Evolutionary conservation across 352 stramenopile species (phyloP).

Genomic region (Bremia lactucae): DNA sequence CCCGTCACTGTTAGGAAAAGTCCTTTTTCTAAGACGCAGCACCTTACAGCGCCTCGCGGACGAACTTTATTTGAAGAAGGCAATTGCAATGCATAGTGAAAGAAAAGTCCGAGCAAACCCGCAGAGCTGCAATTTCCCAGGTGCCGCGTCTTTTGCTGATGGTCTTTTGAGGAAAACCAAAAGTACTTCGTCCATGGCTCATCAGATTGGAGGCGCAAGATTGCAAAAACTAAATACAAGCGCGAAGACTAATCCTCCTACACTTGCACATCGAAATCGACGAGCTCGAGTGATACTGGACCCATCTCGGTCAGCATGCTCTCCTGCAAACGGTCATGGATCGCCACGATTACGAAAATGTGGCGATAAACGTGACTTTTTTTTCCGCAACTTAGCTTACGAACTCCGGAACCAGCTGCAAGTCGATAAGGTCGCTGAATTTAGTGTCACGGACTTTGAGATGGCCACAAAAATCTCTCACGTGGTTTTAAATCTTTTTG

Average conservation of each 20-base stretch:
- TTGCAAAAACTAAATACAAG: constrained; percentile 11
- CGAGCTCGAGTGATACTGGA: constrained; percentile 12
- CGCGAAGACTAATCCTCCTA: constrained; percentile 13
- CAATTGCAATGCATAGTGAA: constrained; percentile 8
- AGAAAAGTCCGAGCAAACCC: background rate
- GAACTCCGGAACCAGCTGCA: constrained; percentile 55
- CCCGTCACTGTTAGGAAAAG: constrained; percentile 23
- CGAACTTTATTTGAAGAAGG: constrained; percentile 28
- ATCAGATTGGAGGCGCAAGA: constrained; percentile 7
- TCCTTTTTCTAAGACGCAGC: constrained; percentile 30
- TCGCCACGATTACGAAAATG: constrained; percentile 33
- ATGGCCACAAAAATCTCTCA: constrained; percentile 68
- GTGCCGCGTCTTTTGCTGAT: constrained; percentile 3
- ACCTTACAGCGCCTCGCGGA: constrained; percentile 51
- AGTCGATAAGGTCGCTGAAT: constrained; percentile 68
- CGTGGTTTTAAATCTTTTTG: constrained; percentile 41
- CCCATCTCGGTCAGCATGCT: constrained; percentile 14
- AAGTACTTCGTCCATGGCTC: constrained; percentile 4
- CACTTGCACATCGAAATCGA: constrained; percentile 10
- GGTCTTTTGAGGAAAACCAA: constrained; percentile 11
- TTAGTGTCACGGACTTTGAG: constrained; percentile 73
- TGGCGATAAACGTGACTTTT: constrained; percentile 77
- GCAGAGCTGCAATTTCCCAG: constrained; percentile 2
- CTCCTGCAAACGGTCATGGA: constrained; percentile 12
- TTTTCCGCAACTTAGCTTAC: constrained; percentile 67